These are phyloP conservation scores for Paramecium biaurelia DNA, from an alignment of 73 alveolate genomes.

Conservation along the genomic window DNA sequence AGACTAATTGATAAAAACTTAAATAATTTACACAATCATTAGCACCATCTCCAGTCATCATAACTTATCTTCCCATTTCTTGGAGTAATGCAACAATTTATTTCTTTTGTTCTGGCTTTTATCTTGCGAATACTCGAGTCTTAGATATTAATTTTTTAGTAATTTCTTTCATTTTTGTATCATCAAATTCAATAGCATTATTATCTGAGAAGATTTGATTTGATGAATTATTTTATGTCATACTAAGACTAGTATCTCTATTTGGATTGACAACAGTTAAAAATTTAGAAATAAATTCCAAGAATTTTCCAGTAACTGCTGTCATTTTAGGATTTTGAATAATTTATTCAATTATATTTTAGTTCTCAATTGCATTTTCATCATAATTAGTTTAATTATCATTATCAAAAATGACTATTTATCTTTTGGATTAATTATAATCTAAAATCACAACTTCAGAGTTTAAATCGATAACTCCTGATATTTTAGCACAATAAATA, in stretches of 20 bases:
- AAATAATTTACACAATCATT: conserved; percentile 57
- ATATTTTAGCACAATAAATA: conserved; percentile 32
- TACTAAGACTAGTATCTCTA: not conserved
- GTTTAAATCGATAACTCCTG: conserved; percentile 2
- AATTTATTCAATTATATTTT: not conserved
- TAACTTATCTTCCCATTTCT: conserved; percentile 26
- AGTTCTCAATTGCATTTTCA: not conserved
- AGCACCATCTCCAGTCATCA: conserved; percentile 68
- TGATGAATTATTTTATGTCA: not conserved
- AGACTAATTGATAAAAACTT: not conserved
- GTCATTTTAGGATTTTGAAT: conserved; percentile 6
- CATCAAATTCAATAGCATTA: not conserved
- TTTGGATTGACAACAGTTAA: not conserved
- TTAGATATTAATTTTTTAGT: conserved; percentile 6
- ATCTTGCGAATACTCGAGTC: conserved; percentile 56
- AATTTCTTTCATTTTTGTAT: not conserved
- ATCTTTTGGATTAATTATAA: not conserved
- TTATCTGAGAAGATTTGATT: conserved; percentile 9
- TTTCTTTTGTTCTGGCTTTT: conserved; percentile 58
- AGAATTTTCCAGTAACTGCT: not conserved
- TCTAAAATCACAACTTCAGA: conserved; percentile 23
- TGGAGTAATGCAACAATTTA: conserved; percentile 19
- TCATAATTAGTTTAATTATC: not conserved
- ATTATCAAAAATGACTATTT: not conserved
- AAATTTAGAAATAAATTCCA: not conserved